Base-by-base conservation (phyloP, 352 stramenopile species). In the Globisporangium paroecandrum region DNA sequence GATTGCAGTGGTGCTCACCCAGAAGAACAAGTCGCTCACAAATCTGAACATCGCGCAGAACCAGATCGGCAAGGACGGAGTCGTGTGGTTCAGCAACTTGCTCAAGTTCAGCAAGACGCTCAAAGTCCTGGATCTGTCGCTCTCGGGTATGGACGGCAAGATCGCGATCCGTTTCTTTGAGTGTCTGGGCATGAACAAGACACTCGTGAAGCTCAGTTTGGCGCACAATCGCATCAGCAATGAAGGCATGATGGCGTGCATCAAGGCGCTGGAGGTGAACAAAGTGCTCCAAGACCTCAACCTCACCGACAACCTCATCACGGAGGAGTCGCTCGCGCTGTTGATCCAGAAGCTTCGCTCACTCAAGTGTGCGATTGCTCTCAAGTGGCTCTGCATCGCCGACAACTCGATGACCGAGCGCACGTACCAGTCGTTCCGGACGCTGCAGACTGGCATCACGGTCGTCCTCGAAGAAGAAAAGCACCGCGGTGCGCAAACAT, bases 221-320 rank as follows among this genome's bases (percentile, higher is more conserved):
- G 81, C 82, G 3, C 75, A 89, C 69, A 94, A 94, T 47, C 80
- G 77, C 13, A 89, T 94, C 34, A 77, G 75, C 10, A 90, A 90
- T 58, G 86, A 92, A 69, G 86, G 86, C 3, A 76, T 91, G 57
- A 78, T 81, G 64, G 83, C 77, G 10, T 92, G 83, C 22, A 73
- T 85, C 38, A 74, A 71, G 1, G 77, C 82, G n/a, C 66, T 92
- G 3, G 79, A 91, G 43, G 66, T 60, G 7, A 92, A 94, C 65
- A 67, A 64, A 5, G 74, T 71, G 13, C 67, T 96, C 15, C 69
- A 71, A 1, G 81, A 94, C n/a, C 76, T 96, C 22, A 87, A 94
- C 62, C 25, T 96, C n/a, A 72, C 78, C 0, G 71, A 85, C 67
- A 94, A 94, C 58, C 66, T 72, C 18, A 90, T 96, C 67, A 92